These are phyloP conservation scores for Basidiobolus meristosporus DNA, from an alignment of 371 early-diverging fungal species.

Conservation along the genomic window DNA sequence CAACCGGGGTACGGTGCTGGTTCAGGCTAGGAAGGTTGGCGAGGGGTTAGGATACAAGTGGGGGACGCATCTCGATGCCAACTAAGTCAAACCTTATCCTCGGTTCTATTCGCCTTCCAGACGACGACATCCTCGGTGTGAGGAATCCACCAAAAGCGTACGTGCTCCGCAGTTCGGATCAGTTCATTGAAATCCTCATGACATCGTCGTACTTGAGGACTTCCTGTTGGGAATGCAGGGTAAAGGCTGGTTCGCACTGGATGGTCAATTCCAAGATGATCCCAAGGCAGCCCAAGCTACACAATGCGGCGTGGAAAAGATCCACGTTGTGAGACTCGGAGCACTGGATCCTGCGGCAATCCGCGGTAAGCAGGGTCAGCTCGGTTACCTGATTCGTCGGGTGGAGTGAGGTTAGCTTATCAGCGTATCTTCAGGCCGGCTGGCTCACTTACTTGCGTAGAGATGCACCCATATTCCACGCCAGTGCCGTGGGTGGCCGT, in stretches of 20 bases:
- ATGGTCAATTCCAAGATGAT: slow-evolving; percentile 50
- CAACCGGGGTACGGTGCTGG: slow-evolving; percentile 9
- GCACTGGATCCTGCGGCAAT: slow-evolving; percentile 24
- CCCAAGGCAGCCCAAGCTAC: slow-evolving; percentile 57
- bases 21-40: too few relatives aligned
- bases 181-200: slow-evolving; percentile 27
- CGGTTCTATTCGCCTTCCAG: slow-evolving; percentile 54
- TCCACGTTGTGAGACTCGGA: slow-evolving; percentile 18
- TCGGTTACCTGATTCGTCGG: slow-evolving; percentile 17
- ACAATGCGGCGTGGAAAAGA: slow-evolving; percentile 48
- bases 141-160: slow-evolving; percentile 78
- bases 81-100: slow-evolving; percentile 9
- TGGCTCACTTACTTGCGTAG: slow-evolving; percentile 28
- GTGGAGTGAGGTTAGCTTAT: background rate
- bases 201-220: slow-evolving; percentile 33
- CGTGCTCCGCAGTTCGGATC: slow-evolving; percentile 48
- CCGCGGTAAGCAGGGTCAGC: slow-evolving; percentile 37
- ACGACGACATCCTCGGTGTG: slow-evolving; percentile 55
- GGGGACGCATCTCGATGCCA: background rate
- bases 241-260: slow-evolving; percentile 47
- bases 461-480: slow-evolving; percentile 36
- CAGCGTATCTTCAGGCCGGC: background rate
- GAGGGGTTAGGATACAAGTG: too few relatives aligned
- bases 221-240: slow-evolving; percentile 42
- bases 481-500: slow-evolving; percentile 77